Percentiles rank a stretch among this genome's conserved stretches.
Conservation (phyloP, 441 rosid genomes). For the Biscutella auriculata region DNA sequence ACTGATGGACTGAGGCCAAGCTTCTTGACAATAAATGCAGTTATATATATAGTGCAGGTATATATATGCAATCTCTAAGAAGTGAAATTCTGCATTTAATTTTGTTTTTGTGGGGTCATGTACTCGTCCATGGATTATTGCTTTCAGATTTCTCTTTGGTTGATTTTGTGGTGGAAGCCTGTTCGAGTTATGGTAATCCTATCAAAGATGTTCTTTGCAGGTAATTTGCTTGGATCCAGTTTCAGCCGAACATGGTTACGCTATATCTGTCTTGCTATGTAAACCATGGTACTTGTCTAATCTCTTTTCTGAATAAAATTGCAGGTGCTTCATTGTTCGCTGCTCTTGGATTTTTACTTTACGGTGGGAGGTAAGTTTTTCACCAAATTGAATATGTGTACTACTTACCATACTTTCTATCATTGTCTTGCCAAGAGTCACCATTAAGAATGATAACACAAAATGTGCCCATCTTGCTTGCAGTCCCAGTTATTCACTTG, state of each 20-base stretch:
- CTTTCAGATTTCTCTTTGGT: constrained; percentile 67
- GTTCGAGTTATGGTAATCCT: constrained; percentile 40
- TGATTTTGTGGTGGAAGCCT: constrained; percentile 76
- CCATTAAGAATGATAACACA: background rate
- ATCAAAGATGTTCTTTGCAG: constrained; percentile 82
- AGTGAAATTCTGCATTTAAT: background rate
- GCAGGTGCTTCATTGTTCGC: constrained; percentile 76
- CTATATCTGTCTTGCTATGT: background rate
- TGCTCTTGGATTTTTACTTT: constrained; percentile 76
- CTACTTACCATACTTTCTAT: background rate
- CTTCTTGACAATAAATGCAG: constrained; percentile 68
- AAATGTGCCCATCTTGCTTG: background rate
- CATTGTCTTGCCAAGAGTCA: background rate
- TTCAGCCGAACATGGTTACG: background rate
- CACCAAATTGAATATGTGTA: background rate
- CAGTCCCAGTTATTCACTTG: background rate
- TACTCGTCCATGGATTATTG: background rate
- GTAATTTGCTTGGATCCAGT: constrained; percentile 21
- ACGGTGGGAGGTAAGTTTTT: constrained; percentile 72
- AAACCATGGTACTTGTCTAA: constrained; percentile 3
- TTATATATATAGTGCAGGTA: constrained; percentile 75
- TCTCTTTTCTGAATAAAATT: background rate
- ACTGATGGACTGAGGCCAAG: constrained; percentile 80
- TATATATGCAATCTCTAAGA: background rate
- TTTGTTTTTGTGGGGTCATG: background rate